Evolutionary conservation across 2,329 filamentous ascomycete species (phyloP).

Genomic region (Neopestalotiopsis clavispora): DNA sequence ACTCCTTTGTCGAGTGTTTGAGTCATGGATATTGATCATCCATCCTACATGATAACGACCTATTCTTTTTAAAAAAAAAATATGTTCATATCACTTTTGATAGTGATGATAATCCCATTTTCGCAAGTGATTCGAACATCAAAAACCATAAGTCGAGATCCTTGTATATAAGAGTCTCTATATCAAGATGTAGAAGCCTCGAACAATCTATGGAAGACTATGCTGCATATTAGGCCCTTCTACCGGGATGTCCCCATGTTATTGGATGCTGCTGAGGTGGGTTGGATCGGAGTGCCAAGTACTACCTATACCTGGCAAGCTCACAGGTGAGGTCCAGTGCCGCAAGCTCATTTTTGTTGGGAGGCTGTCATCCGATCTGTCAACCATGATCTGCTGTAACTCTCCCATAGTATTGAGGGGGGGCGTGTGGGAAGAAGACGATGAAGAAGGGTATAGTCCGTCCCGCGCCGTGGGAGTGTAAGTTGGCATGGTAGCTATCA

Average conservation of each 20-base stretch:
- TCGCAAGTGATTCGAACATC: too few species aligned
- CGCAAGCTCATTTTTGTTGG: not conserved
- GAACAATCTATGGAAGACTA: not conserved
- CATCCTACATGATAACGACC: not conserved
- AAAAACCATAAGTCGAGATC: too few species aligned
- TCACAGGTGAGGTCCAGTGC: not conserved
- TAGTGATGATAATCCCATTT: too few species aligned
- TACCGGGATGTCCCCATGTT: not conserved
- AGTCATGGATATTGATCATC: not conserved
- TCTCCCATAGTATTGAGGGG: not conserved
- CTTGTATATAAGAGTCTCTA: too few species aligned
- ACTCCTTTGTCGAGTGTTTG: too few species aligned
- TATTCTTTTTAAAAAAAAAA: not conserved
- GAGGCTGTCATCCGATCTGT: not conserved
- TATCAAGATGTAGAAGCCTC: too few species aligned
- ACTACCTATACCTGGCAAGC: not conserved
- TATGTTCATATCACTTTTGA: too few species aligned
- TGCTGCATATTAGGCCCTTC: not conserved
- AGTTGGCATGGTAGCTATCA: not conserved
- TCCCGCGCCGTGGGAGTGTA: not conserved
- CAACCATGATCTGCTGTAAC: slow-evolving; percentile 5
- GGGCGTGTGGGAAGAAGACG: not conserved
- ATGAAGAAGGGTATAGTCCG: not conserved
- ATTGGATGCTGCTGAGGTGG: not conserved
- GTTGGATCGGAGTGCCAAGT: not conserved